A percentile compares a stretch with the other conserved stretches of the same genome.
Evolutionary conservation across 805 yeast species (phyloP).

Genomic region (Nakazawaea holstii): DNA sequence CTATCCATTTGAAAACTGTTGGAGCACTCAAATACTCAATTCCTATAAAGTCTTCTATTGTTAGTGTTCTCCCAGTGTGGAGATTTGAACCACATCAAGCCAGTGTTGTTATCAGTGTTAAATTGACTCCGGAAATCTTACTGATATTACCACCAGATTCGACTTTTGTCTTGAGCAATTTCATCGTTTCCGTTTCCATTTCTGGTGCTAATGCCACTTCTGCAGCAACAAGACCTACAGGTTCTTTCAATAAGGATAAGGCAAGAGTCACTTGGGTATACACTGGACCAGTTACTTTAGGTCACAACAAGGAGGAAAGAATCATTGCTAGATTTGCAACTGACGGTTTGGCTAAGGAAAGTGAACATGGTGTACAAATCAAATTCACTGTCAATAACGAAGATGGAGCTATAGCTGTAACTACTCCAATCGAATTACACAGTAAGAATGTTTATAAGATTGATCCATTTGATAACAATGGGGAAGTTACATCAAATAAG

Average conservation of each 20-base stretch:
- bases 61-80: constrained; percentile 80
- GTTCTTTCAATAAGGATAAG: constrained; percentile 82
- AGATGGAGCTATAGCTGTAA: constrained; percentile 39
- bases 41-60: constrained; percentile 31
- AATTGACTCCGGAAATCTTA: constrained; percentile 43
- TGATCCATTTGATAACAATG: constrained; percentile 28
- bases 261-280: constrained; percentile 81
- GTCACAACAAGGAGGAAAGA: constrained; percentile 48
- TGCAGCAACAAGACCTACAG: constrained; percentile 89
- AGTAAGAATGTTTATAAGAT: constrained; percentile 21
- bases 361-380: constrained; percentile 67
- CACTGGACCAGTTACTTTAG: constrained; percentile 31
- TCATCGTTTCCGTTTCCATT: constrained; percentile 57
- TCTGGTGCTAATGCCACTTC: constrained; percentile 57
- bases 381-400: constrained; percentile 47
- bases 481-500: constrained; percentile 12
- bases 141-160: constrained; percentile 29
- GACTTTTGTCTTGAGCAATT: constrained; percentile 45
- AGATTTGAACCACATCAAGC: constrained; percentile 82
- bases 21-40: constrained; percentile 76
- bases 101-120: constrained; percentile 71
- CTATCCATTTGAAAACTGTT: constrained; percentile 57
- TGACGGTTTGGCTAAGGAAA: constrained; percentile 62
- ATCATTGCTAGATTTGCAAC: constrained; percentile 86
- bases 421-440: constrained; percentile 29